phyloP scores from a whole-genome alignment of 495 filamentous ascomycete species.

The Astrothelium subdiscretum region DNA sequence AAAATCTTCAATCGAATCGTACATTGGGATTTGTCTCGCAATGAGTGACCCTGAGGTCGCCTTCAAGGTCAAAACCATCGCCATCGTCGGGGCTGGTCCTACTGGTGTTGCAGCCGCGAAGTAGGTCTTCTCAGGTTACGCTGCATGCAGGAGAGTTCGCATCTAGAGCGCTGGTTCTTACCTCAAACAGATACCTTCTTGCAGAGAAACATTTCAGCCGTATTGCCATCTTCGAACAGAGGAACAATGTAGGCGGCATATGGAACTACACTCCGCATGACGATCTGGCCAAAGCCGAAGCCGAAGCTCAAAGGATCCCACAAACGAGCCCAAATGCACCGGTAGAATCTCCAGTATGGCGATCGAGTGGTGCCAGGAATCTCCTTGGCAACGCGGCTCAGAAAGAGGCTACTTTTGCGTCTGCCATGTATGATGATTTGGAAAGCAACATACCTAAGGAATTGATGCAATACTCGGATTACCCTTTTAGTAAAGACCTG shows the following conservation, averaged over 20 bases:
- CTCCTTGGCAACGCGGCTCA: neutral
- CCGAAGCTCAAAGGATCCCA: slow-evolving; percentile 23
- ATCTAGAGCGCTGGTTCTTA: neutral
- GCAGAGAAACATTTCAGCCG: slow-evolving; percentile 59
- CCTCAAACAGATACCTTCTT: slow-evolving; percentile 48
- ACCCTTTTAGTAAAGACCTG: slow-evolving; percentile 45
- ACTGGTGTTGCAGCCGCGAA: slow-evolving; percentile 54
- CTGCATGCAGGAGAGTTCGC: neutral
- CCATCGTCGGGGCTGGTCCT: slow-evolving; percentile 62
- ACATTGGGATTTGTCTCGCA: neutral
- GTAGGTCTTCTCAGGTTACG: slow-evolving; percentile 19
- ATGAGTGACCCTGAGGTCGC: neutral
- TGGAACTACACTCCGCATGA: slow-evolving; percentile 59
- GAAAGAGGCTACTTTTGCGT: slow-evolving; percentile 39
- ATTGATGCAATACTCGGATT: slow-evolving; percentile 72
- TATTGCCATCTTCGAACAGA: slow-evolving; percentile 76
- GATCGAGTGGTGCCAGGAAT: slow-evolving; percentile 11
- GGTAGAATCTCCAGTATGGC: slow-evolving; percentile 20
- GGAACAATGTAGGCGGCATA: slow-evolving; percentile 59
- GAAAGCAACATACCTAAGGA: slow-evolving; percentile 80
- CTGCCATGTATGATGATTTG: slow-evolving; percentile 68
- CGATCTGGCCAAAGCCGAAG: slow-evolving; percentile 5
- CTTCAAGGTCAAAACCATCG: slow-evolving; percentile 39
- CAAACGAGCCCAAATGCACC: slow-evolving; percentile 24
- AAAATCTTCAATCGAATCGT: too few species aligned